phyloP scores from a whole-genome alignment of 805 yeast species.

The Candida succiphila region DNA sequence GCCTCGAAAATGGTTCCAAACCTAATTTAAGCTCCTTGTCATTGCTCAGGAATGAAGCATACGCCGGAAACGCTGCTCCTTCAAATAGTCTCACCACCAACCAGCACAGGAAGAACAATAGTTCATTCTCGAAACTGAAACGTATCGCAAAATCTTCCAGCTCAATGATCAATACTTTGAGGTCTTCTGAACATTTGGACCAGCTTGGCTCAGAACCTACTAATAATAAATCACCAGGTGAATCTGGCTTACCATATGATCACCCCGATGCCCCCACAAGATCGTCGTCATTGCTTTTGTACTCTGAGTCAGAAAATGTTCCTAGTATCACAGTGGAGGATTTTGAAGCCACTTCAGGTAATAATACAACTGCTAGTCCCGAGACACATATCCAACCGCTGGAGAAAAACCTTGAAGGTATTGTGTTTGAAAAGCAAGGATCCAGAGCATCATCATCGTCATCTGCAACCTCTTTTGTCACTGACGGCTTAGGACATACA shows the following conservation, averaged over 20 bases:
- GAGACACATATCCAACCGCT: background rate
- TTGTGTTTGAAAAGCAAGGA: background rate
- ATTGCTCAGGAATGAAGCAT: constrained; percentile 1
- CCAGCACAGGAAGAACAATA: background rate
- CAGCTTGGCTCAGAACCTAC: background rate
- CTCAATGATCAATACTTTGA: background rate
- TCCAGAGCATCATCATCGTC: no score
- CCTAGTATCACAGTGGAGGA: no score
- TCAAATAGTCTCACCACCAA: background rate
- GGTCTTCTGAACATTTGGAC: background rate
- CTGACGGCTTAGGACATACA: no score
- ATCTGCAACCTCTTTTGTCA: no score
- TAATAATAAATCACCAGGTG: no score
- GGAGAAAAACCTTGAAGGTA: background rate
- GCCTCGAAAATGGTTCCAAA: constrained; percentile 1
- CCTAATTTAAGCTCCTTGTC: constrained; percentile 1
- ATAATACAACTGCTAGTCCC: background rate
- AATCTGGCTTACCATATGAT: no score
- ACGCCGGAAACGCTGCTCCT: background rate
- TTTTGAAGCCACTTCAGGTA: background rate
- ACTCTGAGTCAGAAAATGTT: background rate
- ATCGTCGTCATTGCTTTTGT: background rate
- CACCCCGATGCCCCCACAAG: no score
- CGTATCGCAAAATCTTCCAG: background rate
- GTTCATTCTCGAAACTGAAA: background rate